phyloP scores from a whole-genome alignment of 345 rosid genomes.

The Moricandia moricandioides region DNA sequence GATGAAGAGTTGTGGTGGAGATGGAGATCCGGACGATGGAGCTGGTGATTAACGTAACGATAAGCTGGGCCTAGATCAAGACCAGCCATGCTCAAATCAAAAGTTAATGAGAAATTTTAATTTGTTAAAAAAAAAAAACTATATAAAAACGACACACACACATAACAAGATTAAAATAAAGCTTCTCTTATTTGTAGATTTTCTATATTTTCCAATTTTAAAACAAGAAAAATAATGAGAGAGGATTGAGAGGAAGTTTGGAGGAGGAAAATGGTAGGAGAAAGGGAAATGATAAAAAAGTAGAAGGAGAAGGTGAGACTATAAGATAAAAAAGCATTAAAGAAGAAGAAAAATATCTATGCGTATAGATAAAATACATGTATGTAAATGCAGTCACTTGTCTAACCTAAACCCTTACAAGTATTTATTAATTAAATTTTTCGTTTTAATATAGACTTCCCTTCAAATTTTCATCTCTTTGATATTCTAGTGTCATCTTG shows the following conservation, averaged over 20 bases:
- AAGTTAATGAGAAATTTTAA: constrained; percentile 23
- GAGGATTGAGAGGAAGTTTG: constrained; percentile 15
- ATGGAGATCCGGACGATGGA: constrained; percentile 49
- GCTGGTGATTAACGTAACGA: constrained; percentile 44
- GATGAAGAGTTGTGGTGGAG: constrained; percentile 44
- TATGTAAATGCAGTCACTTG: constrained; percentile 38
- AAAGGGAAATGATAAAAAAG: constrained; percentile 34
- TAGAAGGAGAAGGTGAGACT: constrained; percentile 39
- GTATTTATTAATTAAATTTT: constrained; percentile 6
- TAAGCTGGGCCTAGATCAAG: constrained; percentile 54
- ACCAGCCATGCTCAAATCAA: constrained; percentile 49
- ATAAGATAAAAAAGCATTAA: constrained; percentile 32
- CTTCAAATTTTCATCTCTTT: not conserved
- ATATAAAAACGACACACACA: constrained; percentile 15
- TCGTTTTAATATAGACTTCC: constrained; percentile 26
- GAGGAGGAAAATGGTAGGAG: constrained; percentile 27
- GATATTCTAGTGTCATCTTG: constrained; percentile 29
- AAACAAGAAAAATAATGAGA: not conserved
- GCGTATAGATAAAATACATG: constrained; percentile 22
- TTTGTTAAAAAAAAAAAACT: constrained; percentile 31
- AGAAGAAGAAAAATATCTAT: constrained; percentile 28
- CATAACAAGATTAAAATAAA: constrained; percentile 37
- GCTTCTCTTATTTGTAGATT: constrained; percentile 34
- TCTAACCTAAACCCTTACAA: constrained; percentile 41
- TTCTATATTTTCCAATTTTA: constrained; percentile 4